Evolutionary conservation across 139 green algal genomes (phyloP), one percentile per base, ranked within the genome.

Genomic region (Chlamydomonas asymmetrica): DNA sequence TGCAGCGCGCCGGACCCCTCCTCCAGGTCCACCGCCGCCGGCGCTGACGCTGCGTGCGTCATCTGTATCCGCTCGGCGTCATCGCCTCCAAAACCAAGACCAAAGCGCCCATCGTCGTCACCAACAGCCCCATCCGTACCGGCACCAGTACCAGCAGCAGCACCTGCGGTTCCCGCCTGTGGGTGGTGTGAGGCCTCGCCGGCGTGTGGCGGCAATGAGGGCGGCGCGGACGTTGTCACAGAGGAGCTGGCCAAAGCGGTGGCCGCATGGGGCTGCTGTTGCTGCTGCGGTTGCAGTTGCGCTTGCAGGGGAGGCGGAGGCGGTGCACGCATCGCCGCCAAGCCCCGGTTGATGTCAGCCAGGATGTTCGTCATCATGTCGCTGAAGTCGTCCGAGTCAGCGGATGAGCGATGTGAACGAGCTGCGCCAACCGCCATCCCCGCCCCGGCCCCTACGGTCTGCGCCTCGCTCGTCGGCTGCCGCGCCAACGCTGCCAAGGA

Each of bases 331-430:
- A 77, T 40, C 4, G 32, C 57, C 13, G 59, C 23, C 32, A 77
- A 39, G 31, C 71, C 59, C 6, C 71, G 22, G 37, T 69, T 32
- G 3, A 77, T 69, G 60, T 69, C 62, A 34, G 38, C 32, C 43
- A 77, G 7, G 13, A 77, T 32, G 8, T 43, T 59, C 8, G 71
- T 23, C 71, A 77, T 77, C 16, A 69, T 29, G 29, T 34, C n/a
- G 2, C 32, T 25, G 31, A 77, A 77, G 18, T 69, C 59, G 31
- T 77, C 71, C 0, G 59, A 62, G 32, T 61, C 60, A n/a, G n/a
- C n/a, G n/a, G n/a, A n/a, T n/a, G n/a, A n/a, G n/a, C n/a, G n/a
- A n/a, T n/a, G n/a, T n/a, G n/a, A n/a, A n/a, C n/a, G n/a, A n/a
- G n/a, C n/a, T n/a, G n/a, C n/a, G n/a, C n/a, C n/a, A n/a, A n/a